Percentiles rank a stretch among this genome's conserved stretches.
These are phyloP conservation scores for Sporothrix pallida DNA, from an alignment of 2,329 filamentous ascomycete genomes.

Conservation along the genomic window DNA sequence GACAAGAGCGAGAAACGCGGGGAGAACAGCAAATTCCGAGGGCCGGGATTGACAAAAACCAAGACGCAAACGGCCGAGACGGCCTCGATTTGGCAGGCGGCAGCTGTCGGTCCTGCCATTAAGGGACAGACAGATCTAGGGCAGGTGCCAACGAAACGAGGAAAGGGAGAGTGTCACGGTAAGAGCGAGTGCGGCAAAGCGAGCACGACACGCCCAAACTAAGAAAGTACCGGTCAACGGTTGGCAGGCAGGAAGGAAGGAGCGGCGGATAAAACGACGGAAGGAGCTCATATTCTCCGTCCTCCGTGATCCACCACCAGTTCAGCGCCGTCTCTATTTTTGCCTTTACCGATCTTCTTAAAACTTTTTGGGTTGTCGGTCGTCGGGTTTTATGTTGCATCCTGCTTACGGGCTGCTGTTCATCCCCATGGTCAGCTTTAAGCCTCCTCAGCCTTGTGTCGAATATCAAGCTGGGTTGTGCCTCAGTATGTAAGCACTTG, in stretches of 20 bases:
- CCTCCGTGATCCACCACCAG: not conserved
- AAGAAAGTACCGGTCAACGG: no score
- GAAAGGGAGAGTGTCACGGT: not conserved
- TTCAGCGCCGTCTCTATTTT: not conserved
- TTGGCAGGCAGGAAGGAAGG: no score
- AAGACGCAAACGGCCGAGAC: not conserved
- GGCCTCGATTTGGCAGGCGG: not conserved
- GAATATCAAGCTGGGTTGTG: not conserved
- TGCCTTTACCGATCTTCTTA: no score
- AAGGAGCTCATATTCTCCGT: not conserved
- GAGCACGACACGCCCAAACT: not conserved
- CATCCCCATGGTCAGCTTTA: not conserved
- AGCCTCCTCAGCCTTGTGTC: not conserved
- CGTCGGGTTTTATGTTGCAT: conserved; percentile 3
- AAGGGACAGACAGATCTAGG: not conserved
- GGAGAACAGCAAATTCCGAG: no score
- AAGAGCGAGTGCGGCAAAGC: not conserved
- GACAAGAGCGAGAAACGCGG: no score
- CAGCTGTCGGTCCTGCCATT: not conserved
- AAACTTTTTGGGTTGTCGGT: not conserved
- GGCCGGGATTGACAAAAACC: no score
- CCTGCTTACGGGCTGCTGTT: not conserved
- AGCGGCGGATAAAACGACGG: no score
- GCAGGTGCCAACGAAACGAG: not conserved
- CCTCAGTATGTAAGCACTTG: not conserved